Evolutionary conservation across 176 grass and related monocot genomes (phyloP).

Genomic region (Zoysia pacifica): DNA sequence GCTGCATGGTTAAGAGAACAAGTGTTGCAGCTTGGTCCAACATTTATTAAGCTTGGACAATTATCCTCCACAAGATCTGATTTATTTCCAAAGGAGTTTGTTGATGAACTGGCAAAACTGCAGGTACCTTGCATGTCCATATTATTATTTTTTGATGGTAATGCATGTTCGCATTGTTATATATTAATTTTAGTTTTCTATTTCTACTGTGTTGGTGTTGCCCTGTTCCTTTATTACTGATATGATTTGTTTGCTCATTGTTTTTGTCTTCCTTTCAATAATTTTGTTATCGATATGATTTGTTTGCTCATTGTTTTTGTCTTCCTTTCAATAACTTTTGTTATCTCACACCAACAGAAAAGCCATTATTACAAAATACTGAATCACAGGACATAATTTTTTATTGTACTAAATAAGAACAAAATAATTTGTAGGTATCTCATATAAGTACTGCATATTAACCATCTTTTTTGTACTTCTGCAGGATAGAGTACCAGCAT

Average conservation of each 20-base stretch:
- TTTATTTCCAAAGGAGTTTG: constrained; percentile 84
- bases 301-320: background rate
- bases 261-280: constrained; percentile 7
- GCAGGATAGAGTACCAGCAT: constrained; percentile 95
- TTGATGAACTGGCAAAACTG: constrained; percentile 93
- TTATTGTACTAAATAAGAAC: background rate
- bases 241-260: background rate
- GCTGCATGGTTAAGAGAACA: constrained; percentile 94
- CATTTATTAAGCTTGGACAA: constrained; percentile 95
- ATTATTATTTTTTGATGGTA: background rate
- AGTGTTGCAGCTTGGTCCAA: constrained; percentile 88
- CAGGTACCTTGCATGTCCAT: constrained; percentile 59
- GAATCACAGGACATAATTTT: background rate
- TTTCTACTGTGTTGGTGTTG: background rate
- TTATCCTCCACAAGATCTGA: constrained; percentile 96
- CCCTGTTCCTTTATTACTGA: constrained; percentile 1
- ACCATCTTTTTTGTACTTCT: constrained; percentile 21
- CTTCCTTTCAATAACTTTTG: background rate
- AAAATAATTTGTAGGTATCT: background rate
- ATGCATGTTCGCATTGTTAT: background rate
- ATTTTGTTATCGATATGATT: constrained; percentile 13
- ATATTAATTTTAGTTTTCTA: background rate
- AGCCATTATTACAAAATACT: constrained; percentile 8
- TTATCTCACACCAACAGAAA: background rate
- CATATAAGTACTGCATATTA: background rate